Evolutionary conservation across 805 yeast genomes (phyloP), one percentile per base, ranked within the genome.

Genomic region (Hyphopichia homilentoma): DNA sequence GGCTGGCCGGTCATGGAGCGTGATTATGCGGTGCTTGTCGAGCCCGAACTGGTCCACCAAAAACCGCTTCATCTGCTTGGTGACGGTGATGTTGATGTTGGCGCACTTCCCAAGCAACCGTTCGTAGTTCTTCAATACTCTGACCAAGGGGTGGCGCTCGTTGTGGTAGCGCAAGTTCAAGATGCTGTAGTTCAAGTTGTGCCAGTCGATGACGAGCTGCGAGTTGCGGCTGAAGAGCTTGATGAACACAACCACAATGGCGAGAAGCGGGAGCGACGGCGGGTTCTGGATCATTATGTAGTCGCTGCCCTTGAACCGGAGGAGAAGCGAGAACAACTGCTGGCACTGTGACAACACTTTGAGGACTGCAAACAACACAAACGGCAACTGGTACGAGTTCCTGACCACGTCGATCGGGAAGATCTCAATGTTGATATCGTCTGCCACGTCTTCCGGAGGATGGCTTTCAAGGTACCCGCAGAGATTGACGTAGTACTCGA

Each of bases 171-270:
- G 78, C 49, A 90, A 53, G 33, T 82, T 80, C 36, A 93, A 59
- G 17, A 93, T 85, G 2, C 95, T 75, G 56, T 76, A 90, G 25
- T 94, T 95, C 45, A 93, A 67, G 57, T 93, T 93, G 58, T 93
- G 99, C 98, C 98, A 93, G 59, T 93, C 99, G 30, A 93, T 75
- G 14, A 93, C 70, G 16, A 90, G 57, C 48, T 73, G 70, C 4
- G 89, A 67, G 2, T 77, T 69, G 8, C 75, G 71, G 26, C 77
- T 57, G 38, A 66, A 57, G 12, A 75, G 21, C 27, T 62, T 56
- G 36, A 75, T 72, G 50, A 74, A 77, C 1, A 80, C 15, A 2
- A 82, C 71, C 0, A 77, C 69, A 2, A 89, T 62, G 0, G 84
- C 73, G 11, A 93, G 58, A 2, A 87, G 65, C 0, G 99, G 99